phyloP scores from a whole-genome alignment of 441 rosid species.

The Bocquillonia castaneifolia region DNA sequence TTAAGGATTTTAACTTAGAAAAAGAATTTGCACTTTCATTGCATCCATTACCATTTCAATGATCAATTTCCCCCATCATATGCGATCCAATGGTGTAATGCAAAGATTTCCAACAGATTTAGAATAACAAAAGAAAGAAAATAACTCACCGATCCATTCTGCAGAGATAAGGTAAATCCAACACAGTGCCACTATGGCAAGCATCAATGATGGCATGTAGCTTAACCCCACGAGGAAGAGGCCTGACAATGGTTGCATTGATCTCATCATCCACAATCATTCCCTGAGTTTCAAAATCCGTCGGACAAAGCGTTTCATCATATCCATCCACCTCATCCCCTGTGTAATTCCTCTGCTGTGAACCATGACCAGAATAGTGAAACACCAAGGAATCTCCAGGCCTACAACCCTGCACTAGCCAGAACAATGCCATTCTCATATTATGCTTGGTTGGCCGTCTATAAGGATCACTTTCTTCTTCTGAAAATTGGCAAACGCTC shows the following conservation, averaged over 20 bases:
- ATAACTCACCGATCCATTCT: conserved; percentile 52
- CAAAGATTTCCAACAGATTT: no score
- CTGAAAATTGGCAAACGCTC: conserved; percentile 36
- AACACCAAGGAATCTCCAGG: conserved; percentile 80
- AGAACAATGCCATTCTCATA: conserved; percentile 65
- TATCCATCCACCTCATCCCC: conserved; percentile 81
- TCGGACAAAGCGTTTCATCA: conserved; percentile 77
- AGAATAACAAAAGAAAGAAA: background rate
- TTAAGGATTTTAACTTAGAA: background rate
- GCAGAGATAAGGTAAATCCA: conserved; percentile 66
- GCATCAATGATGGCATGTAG: conserved; percentile 79
- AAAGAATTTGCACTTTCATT: no score
- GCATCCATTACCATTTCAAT: no score
- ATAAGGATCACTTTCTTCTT: conserved; percentile 67
- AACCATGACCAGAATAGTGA: conserved; percentile 88
- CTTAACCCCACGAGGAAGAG: conserved; percentile 57
- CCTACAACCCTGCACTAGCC: conserved; percentile 81
- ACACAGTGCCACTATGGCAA: conserved; percentile 78
- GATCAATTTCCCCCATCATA: no score
- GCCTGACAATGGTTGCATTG: conserved; percentile 59
- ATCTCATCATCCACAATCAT: conserved; percentile 83
- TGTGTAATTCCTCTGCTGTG: conserved; percentile 58
- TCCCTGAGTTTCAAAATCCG: conserved; percentile 81
- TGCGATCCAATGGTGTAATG: no score
- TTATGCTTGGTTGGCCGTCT: conserved; percentile 67